Conservation (phyloP, 1,284 basidiomycete species). For the Cutaneotrichosporon cavernicola region DNA sequence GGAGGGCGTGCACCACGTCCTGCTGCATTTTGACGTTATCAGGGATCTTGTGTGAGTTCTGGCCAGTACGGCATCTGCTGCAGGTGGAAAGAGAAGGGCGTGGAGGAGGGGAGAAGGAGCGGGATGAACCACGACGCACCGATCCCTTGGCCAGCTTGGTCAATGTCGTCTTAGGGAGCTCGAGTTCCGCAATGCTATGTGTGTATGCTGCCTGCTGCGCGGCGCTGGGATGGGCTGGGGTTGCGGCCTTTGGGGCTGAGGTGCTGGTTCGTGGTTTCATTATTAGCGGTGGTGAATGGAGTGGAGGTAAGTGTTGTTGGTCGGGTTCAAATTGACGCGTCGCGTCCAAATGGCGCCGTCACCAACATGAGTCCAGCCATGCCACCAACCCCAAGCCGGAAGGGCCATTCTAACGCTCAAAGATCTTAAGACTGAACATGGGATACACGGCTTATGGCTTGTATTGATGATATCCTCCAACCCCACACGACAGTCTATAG, state of each 20-base stretch:
- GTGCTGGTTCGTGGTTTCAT: constrained; percentile 15
- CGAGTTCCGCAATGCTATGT: constrained; percentile 69
- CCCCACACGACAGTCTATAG: constrained; percentile 5
- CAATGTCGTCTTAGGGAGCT: constrained; percentile 75
- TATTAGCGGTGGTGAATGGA: neutral
- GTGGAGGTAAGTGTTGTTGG: neutral
- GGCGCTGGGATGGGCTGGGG: constrained; percentile 23
- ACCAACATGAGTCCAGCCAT: neutral
- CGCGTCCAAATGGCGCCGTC: neutral
- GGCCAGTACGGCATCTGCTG: neutral
- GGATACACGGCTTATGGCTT: neutral
- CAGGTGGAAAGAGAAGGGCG: neutral
- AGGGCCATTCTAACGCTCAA: too few relatives aligned
- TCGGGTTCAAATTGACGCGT: constrained; percentile 10
- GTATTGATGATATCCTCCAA: neutral
- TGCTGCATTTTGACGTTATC: constrained; percentile 82
- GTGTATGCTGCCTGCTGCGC: constrained; percentile 39
- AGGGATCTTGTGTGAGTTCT: constrained; percentile 62
- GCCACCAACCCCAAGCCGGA: too few relatives aligned
- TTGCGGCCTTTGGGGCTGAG: constrained; percentile 7
- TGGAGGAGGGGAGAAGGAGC: neutral
- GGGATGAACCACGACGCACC: constrained; percentile 52
- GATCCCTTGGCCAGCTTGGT: constrained; percentile 74
- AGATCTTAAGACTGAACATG: too few relatives aligned
- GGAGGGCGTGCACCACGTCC: constrained; percentile 74